These are phyloP conservation scores for Kuraishia floccosa DNA, from an alignment of 805 yeast genomes.

Conservation along the genomic window DNA sequence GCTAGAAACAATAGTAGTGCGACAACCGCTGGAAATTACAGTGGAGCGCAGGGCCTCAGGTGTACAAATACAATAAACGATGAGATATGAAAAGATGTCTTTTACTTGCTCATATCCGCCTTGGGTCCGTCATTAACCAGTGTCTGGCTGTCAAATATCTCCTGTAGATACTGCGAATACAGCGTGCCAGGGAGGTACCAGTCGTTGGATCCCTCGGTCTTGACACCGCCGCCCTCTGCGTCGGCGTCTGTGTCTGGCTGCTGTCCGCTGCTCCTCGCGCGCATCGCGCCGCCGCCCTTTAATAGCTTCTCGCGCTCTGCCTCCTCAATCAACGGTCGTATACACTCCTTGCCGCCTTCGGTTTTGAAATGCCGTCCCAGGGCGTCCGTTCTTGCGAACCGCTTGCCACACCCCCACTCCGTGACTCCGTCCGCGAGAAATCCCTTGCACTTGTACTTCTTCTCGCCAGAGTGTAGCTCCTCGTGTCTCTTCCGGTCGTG, in stretches of 20 bases:
- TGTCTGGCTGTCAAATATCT: no score
- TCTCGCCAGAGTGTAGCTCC: constrained; percentile 66
- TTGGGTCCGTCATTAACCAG: no score
- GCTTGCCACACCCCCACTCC: constrained; percentile 72
- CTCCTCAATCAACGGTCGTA: constrained; percentile 56
- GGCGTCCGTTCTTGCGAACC: constrained; percentile 74
- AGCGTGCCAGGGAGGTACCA: no score
- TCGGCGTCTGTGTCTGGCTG: no score
- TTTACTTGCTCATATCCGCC: no score
- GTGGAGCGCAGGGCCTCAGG: no score
- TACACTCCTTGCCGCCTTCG: constrained; percentile 66
- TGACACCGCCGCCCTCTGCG: no score
- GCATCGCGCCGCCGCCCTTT: neutral
- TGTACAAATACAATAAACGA: no score
- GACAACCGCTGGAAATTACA: no score
- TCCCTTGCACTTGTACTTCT: constrained; percentile 65
- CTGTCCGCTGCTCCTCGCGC: neutral
- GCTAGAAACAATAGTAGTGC: no score
- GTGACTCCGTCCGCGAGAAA: constrained; percentile 42
- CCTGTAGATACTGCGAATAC: no score
- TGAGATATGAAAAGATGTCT: no score
- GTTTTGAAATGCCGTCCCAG: constrained; percentile 71
- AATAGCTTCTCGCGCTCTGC: constrained; percentile 11
- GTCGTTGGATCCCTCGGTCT: constrained; percentile 1
- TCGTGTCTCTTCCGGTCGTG: constrained; percentile 74